These are phyloP conservation scores for Karstenula rhodostoma DNA, from an alignment of 2,329 filamentous ascomycete species.

Conservation along the genomic window DNA sequence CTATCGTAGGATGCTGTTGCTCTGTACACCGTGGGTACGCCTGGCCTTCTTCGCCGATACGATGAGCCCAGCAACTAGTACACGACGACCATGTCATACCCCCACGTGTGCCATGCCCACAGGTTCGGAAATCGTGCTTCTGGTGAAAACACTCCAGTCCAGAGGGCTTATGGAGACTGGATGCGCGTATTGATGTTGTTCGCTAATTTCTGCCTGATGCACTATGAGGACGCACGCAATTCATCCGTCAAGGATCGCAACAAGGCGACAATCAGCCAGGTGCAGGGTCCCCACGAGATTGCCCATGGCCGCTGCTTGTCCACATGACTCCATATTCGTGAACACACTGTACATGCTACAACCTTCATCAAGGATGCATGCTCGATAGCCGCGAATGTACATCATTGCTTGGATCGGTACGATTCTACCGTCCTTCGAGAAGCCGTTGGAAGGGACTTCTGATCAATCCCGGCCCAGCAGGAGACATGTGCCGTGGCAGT, in stretches of 20 bases:
- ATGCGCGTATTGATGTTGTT: background rate
- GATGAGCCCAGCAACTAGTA: background rate
- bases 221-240: slow-evolving; percentile 5
- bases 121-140: background rate
- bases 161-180: background rate
- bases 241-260: slow-evolving; percentile 9
- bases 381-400: slow-evolving; percentile 21
- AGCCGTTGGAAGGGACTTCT: slow-evolving; percentile 23
- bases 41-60: background rate
- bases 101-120: background rate
- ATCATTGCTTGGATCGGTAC: slow-evolving; percentile 26
- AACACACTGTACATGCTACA: slow-evolving; percentile 36
- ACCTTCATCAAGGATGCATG: slow-evolving; percentile 23
- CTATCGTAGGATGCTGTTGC: background rate
- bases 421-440: slow-evolving; percentile 35
- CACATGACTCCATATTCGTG: slow-evolving; percentile 23
- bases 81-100: background rate
- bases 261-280: slow-evolving; percentile 25
- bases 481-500: slow-evolving; percentile 20
- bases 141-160: background rate
- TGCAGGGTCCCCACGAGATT: slow-evolving; percentile 16
- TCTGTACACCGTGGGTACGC: background rate
- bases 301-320: slow-evolving; percentile 24
- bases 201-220: background rate
- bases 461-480: background rate